phyloP scores from a whole-genome alignment of 495 filamentous ascomycete species.

The Penicillium arizonense region DNA sequence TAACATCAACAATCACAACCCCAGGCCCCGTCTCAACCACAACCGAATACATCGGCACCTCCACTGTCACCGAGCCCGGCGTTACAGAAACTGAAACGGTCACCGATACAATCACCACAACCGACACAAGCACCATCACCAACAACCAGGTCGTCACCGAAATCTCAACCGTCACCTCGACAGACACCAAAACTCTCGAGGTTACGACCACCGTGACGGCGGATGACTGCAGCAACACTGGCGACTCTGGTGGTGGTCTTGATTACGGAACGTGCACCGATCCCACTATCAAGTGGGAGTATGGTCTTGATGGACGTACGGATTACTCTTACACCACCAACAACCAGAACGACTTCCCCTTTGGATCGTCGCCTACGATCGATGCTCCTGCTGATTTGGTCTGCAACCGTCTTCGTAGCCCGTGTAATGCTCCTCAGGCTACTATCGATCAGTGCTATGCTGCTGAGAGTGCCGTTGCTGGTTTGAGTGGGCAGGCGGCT shows the following conservation, averaged over 20 bases:
- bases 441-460: slow-evolving; percentile 47
- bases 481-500: slow-evolving; percentile 46
- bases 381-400: slow-evolving; percentile 54
- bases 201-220: slow-evolving; percentile 9
- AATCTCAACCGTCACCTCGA: not conserved
- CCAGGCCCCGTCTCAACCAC: too few relatives aligned
- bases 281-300: slow-evolving; percentile 54
- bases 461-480: slow-evolving; percentile 38
- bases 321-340: slow-evolving; percentile 14
- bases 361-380: slow-evolving; percentile 57
- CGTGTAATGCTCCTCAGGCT: slow-evolving; percentile 49
- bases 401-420: slow-evolving; percentile 49
- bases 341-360: slow-evolving; percentile 53
- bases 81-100: too few relatives aligned
- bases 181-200: slow-evolving; percentile 1
- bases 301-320: not conserved
- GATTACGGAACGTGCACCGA: slow-evolving; percentile 46
- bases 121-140: slow-evolving; percentile 11
- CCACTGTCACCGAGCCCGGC: too few relatives aligned
- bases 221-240: not conserved
- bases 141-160: slow-evolving; percentile 4
- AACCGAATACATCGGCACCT: too few relatives aligned
- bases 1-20: too few relatives aligned
- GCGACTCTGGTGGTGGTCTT: slow-evolving; percentile 28
- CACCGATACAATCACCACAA: slow-evolving; percentile 1